These are phyloP conservation scores for Straminergon stramineum DNA, from an alignment of 225 moss, liverwort and hornwort species.

Conservation along the genomic window DNA sequence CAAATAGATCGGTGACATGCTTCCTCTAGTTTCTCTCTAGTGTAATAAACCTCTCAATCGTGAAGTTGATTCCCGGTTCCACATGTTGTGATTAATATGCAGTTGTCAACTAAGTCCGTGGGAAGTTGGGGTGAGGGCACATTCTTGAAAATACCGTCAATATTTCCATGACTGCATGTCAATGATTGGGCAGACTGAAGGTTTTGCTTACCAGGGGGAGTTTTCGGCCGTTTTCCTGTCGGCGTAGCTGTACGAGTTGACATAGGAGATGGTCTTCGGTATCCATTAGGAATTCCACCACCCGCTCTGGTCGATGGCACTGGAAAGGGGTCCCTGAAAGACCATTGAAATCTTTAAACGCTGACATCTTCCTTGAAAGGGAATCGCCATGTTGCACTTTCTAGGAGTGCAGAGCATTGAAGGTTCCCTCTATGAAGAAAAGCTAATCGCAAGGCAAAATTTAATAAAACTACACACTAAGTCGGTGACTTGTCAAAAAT, in stretches of 20 bases:
- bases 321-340: slow-evolving; percentile 29
- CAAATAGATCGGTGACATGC: not conserved
- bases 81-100: not conserved
- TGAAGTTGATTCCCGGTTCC: not conserved
- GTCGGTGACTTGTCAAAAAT: not conserved
- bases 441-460: not conserved
- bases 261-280: slow-evolving; percentile 30
- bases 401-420: not conserved
- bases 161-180: not conserved
- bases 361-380: not conserved
- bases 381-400: not conserved
- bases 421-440: not conserved
- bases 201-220: slow-evolving; percentile 11
- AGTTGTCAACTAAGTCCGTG: not conserved
- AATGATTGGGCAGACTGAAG: not conserved
- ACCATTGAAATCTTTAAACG: not conserved
- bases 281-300: slow-evolving; percentile 32
- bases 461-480: not conserved
- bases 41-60: not conserved
- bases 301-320: slow-evolving; percentile 19
- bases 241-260: slow-evolving; percentile 38
- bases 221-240: slow-evolving; percentile 12
- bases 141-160: not conserved
- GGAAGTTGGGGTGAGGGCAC: not conserved
- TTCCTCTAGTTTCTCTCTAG: not conserved